Evolutionary conservation across 768 basidiomycete species (phyloP).

Genomic region (Agaricus sinodeliciosus): DNA sequence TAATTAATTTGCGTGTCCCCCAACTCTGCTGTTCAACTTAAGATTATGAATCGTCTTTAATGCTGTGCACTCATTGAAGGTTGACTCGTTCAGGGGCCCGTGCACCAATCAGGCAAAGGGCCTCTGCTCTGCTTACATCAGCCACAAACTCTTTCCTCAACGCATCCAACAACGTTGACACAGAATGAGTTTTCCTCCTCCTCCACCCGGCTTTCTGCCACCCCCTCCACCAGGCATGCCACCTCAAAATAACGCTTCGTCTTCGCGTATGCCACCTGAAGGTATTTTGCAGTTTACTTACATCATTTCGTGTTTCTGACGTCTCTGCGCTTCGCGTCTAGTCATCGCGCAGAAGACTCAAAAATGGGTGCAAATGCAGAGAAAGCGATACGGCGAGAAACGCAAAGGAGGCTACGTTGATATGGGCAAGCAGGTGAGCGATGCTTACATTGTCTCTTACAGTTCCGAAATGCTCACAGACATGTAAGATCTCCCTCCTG

Average conservation of each 20-base stretch:
- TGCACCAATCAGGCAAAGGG: constrained; percentile 23
- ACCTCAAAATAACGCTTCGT: constrained; percentile 27
- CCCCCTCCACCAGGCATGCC: constrained; percentile 51
- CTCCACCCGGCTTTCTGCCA: constrained; percentile 45
- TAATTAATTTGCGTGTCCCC: too few species aligned
- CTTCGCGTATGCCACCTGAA: constrained; percentile 41
- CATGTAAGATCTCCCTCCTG: constrained; percentile 83
- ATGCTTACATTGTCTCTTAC: background rate
- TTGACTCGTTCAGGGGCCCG: constrained; percentile 23
- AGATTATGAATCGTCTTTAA: background rate
- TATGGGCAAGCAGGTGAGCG: constrained; percentile 84
- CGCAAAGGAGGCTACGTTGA: constrained; percentile 85
- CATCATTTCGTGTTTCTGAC: constrained; percentile 8
- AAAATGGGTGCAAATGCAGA: constrained; percentile 95
- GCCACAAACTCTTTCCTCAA: constrained; percentile 31
- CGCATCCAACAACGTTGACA: constrained; percentile 22
- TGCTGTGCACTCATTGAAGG: too few species aligned
- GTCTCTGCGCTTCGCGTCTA: constrained; percentile 19
- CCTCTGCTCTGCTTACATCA: constrained; percentile 32
- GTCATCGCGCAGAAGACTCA: constrained; percentile 86
- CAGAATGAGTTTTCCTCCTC: constrained; percentile 54
- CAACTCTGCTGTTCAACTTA: background rate
- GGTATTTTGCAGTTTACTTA: constrained; percentile 22
- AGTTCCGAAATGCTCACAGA: constrained; percentile 13
- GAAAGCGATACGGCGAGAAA: constrained; percentile 88